phyloP scores from a whole-genome alignment of 202 grass and related monocot genomes.

The Eragrostis tef region DNA sequence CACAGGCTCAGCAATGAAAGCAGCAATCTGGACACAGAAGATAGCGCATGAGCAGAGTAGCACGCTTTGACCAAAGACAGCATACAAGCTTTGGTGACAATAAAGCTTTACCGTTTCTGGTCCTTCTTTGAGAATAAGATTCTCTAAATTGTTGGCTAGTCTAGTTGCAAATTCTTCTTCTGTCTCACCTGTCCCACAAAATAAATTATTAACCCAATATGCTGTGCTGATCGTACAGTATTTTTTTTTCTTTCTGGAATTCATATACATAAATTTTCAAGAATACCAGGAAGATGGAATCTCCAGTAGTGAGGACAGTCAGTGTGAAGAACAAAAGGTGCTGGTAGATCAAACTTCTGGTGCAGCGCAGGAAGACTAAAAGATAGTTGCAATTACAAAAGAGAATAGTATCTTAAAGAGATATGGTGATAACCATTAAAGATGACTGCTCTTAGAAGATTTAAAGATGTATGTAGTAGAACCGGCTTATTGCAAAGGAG shows the following conservation, averaged over 20 bases:
- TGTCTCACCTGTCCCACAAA: conserved; percentile 67
- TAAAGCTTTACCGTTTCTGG: conserved; percentile 73
- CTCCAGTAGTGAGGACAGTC: conserved; percentile 98
- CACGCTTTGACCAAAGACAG: conserved; percentile 4
- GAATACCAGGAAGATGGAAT: conserved; percentile 87
- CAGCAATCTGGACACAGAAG: conserved; percentile 71
- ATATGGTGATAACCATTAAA: neutral
- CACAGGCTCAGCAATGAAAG: conserved; percentile 94
- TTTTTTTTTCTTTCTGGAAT: neutral
- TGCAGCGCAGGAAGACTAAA: conserved; percentile 87
- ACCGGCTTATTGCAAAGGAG: neutral
- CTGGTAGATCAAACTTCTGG: conserved; percentile 98
- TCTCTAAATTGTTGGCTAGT: conserved; percentile 91
- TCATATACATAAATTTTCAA: conserved; percentile 22
- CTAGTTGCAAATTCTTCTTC: conserved; percentile 91
- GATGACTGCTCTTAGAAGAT: neutral
- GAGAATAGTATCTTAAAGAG: conserved; percentile 8
- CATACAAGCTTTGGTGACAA: conserved; percentile 35
- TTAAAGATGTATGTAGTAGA: conserved; percentile 27
- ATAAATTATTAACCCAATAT: conserved; percentile 42
- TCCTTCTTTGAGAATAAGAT: conserved; percentile 97
- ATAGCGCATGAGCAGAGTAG: conserved; percentile 21
- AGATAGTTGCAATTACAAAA: conserved; percentile 51
- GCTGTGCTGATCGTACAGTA: neutral
- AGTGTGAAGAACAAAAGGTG: conserved; percentile 92